Base-by-base conservation (phyloP, 805 yeast genomes). In the Hanseniaspora pseudoguilliermondii region DNA sequence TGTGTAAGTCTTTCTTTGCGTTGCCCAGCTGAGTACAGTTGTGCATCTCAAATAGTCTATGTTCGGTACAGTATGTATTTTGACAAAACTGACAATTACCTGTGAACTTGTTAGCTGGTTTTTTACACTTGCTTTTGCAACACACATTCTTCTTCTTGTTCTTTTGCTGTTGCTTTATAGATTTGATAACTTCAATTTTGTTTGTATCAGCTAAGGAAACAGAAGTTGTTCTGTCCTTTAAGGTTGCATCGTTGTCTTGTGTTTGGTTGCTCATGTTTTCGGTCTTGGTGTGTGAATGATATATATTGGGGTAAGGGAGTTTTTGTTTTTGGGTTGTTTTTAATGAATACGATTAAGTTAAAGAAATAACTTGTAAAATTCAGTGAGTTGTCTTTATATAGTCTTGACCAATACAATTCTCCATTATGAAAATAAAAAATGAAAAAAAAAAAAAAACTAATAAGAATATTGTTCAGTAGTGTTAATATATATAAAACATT, bases 31-130 rank as follows among this genome's bases (percentile, higher is more conserved):
- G 95, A 57, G 76, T 74, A 66, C 96, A 88, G 58, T 75, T 67
- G 70, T 88, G 96, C 68, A 83, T 88, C 69, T 88, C 96, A 71
- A 89, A 74, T 56, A 88, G 73, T 57, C 96, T 77, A 71, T 88
- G 96, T 64, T 84, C 84, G 35, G 91, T 83, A 69, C 96, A 88
- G 68, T 80, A 88, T 64, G 83, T 84, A 47, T 95, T 95, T 49
- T 79, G 79, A 68, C 96, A 88, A 65, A 82, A 84, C 54, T 81
- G 77, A 68, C 96, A 88, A 66, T 83, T 89, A 49, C 96, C 96
- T 46, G 86, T 78, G 50, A 78, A 76, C 25, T 80, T 72, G 51
- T 77, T 69, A 0, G 90, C 86, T 13, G 79, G 72, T n/a, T 83
- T 75, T 21, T 76, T 73, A 70, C 96, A 88, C 32, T 72, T 64